Evolutionary conservation across 371 early-diverging fungal species (phyloP).

Genomic region (Paraphysoderma sedebokerense): DNA sequence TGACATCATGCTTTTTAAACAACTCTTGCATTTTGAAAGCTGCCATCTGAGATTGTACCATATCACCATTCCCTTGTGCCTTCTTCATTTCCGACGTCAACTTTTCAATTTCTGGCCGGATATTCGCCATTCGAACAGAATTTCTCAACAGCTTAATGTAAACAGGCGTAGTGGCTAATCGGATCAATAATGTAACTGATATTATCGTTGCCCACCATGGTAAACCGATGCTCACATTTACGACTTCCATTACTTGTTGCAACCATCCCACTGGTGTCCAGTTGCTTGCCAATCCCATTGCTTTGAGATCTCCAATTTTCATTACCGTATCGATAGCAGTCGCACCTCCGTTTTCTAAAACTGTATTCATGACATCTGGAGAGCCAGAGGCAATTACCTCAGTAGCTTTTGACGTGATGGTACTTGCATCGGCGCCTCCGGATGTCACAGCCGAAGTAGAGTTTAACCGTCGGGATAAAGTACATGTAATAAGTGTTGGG

Average conservation of each 20-base stretch:
- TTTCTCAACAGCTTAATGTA: conserved; percentile 56
- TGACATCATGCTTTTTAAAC: conserved; percentile 43
- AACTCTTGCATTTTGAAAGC: conserved; percentile 33
- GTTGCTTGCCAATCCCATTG: conserved; percentile 46
- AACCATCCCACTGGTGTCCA: conserved; percentile 59
- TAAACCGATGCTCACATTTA: conserved; percentile 63
- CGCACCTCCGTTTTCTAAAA: too few species aligned
- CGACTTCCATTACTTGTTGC: conserved; percentile 54
- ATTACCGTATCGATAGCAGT: background rate
- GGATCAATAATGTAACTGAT: conserved; percentile 45
- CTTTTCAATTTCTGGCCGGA: conserved; percentile 53
- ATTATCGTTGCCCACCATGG: conserved; percentile 90
- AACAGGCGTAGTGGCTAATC: conserved; percentile 54
- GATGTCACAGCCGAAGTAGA: too few species aligned
- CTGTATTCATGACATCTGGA: too few species aligned
- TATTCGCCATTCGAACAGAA: conserved; percentile 47
- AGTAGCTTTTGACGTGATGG: too few species aligned
- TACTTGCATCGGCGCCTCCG: too few species aligned
- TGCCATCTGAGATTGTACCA: conserved; percentile 26
- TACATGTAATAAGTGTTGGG: too few species aligned
- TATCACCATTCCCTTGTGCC: conserved; percentile 37
- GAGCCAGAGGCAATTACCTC: too few species aligned
- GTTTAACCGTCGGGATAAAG: too few species aligned
- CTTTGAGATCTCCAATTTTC: conserved; percentile 53
- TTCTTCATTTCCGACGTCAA: conserved; percentile 42